These are phyloP conservation scores for Papilionanthe hybrid DNA, from an alignment of 116 monocot genomes.

Conservation along the genomic window DNA sequence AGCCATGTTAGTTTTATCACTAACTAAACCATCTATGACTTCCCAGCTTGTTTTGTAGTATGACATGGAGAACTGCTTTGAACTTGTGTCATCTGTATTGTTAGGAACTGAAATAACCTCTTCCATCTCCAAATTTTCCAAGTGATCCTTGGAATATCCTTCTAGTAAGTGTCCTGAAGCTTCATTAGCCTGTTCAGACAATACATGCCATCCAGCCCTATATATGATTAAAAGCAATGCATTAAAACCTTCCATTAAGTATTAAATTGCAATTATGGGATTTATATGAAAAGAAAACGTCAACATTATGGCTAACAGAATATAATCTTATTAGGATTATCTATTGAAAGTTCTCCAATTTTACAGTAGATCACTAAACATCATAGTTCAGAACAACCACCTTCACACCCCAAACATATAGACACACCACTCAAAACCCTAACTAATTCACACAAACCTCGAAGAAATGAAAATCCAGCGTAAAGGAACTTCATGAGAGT, in stretches of 20 bases:
- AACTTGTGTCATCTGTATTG: conserved; percentile 23
- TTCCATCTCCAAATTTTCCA: conserved; percentile 15
- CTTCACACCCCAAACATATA: too few species aligned
- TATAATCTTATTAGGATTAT: too few species aligned
- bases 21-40: conserved; percentile 15
- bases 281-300: background rate
- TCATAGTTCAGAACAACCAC: too few species aligned
- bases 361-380: too few species aligned
- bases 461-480: too few species aligned
- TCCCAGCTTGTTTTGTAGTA: conserved; percentile 23
- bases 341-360: too few species aligned
- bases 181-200: conserved; percentile 9
- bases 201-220: conserved; percentile 19
- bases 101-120: conserved; percentile 25
- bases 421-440: too few species aligned
- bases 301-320: too few species aligned
- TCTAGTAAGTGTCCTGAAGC: conserved; percentile 13
- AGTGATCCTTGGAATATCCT: conserved; percentile 5
- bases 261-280: background rate
- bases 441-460: too few species aligned
- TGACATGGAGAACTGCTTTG: conserved; percentile 20
- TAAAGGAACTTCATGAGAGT: too few species aligned
- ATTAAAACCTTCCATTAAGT: background rate
- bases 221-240: background rate
- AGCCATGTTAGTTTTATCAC: conserved; percentile 15